Evolutionary conservation across 306 rosid genomes (phyloP).

Genomic region (Quercus dentata): DNA sequence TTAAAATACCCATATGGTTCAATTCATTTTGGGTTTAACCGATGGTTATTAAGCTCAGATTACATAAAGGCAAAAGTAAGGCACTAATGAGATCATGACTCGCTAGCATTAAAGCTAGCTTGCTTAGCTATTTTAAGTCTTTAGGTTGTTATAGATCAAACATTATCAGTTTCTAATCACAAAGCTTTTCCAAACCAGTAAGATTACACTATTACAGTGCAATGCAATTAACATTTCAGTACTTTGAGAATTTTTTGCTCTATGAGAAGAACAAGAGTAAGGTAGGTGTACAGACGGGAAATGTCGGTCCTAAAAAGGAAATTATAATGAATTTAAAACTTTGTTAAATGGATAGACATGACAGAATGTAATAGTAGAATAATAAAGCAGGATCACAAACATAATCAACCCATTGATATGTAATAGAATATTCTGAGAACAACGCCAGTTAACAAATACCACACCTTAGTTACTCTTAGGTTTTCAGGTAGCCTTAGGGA

Average conservation of each 20-base stretch:
- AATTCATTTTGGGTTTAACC: neutral
- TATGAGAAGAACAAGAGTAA: neutral
- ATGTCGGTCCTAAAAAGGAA: neutral
- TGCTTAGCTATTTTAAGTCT: neutral
- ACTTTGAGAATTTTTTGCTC: neutral
- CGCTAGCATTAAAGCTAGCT: neutral
- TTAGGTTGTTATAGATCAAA: neutral
- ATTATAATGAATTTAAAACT: neutral
- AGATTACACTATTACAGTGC: neutral
- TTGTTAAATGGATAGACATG: neutral
- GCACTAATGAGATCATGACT: neutral
- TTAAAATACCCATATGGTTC: neutral
- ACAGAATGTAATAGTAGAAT: neutral
- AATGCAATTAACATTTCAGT: neutral
- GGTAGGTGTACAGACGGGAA: neutral
- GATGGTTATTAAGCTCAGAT: neutral
- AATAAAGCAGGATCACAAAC: neutral
- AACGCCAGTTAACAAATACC: slow-evolving; percentile 1
- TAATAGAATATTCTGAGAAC: neutral
- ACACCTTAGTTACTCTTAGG: slow-evolving; percentile 72
- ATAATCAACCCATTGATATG: neutral
- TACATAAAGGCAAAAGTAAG: neutral
- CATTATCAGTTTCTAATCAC: neutral
- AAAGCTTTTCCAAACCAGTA: neutral
- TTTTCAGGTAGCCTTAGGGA: slow-evolving; percentile 90